Percentiles rank a stretch among this genome's conserved stretches.
Evolutionary conservation across 1,284 basidiomycete species (phyloP).

Genomic region (Rhizoctonia solani): DNA sequence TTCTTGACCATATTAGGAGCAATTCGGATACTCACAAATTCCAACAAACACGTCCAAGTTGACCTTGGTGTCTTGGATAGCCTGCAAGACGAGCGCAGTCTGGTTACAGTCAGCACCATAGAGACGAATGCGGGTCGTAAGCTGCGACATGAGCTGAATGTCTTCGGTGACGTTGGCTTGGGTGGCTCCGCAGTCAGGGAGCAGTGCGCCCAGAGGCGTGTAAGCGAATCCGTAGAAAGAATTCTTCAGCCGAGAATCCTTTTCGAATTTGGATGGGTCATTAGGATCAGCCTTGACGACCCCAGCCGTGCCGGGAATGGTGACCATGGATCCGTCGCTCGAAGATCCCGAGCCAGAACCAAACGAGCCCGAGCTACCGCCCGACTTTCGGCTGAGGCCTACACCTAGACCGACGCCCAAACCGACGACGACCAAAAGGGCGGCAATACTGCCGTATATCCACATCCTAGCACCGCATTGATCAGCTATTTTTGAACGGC

Average conservation of each 20-base stretch:
- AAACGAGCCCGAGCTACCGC: background rate
- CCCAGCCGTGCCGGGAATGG: conserved; percentile 44
- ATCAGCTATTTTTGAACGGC: background rate
- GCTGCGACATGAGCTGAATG: conserved; percentile 60
- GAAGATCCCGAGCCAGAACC: too few relatives aligned
- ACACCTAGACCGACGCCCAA: conserved; percentile 39
- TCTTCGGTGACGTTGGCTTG: conserved; percentile 52
- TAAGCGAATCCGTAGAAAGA: conserved; percentile 77
- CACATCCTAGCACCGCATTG: conserved; percentile 3
- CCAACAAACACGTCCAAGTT: conserved; percentile 84
- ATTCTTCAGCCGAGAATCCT: conserved; percentile 62
- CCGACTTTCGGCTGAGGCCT: conserved; percentile 35
- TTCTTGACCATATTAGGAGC: background rate
- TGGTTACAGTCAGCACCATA: conserved; percentile 57
- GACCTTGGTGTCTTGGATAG: conserved; percentile 86
- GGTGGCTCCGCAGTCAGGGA: conserved; percentile 49
- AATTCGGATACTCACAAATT: conserved; percentile 61
- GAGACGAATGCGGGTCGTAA: conserved; percentile 59
- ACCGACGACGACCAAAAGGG: conserved; percentile 35
- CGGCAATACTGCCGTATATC: conserved; percentile 36
- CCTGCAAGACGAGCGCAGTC: conserved; percentile 58
- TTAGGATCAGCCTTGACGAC: conserved; percentile 56
- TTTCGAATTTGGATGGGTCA: conserved; percentile 66
- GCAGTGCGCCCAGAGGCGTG: conserved; percentile 61
- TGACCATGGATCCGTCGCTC: conserved; percentile 36